Percentiles rank a stretch among this genome's conserved stretches.
phyloP scores from a whole-genome alignment of 495 filamentous ascomycete species.

The Stereocaulon alpinum region DNA sequence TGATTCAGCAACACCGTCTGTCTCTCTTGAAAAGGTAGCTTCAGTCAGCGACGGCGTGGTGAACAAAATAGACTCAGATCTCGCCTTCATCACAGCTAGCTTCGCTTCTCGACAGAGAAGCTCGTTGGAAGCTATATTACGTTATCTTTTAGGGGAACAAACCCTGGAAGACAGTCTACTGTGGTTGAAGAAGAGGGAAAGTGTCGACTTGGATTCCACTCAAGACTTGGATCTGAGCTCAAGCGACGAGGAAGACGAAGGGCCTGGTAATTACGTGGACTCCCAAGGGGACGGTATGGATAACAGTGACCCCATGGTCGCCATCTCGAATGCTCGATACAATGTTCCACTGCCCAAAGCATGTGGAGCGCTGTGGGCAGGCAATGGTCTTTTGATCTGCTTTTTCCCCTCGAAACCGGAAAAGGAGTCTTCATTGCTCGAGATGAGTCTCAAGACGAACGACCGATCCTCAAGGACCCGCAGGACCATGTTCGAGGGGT shows the following conservation, averaged over 20 bases:
- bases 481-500: constrained; percentile 66
- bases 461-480: constrained; percentile 50
- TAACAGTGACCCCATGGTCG: constrained; percentile 42
- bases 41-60: constrained; percentile 62
- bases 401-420: constrained; percentile 80
- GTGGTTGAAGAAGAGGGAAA: constrained; percentile 50
- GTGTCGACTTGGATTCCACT: constrained; percentile 42
- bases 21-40: constrained; percentile 66
- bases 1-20: constrained; percentile 49
- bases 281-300: constrained; percentile 34
- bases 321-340: constrained; percentile 55
- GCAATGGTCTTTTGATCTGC: constrained; percentile 69
- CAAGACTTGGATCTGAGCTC: constrained; percentile 55
- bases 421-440: constrained; percentile 52
- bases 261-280: constrained; percentile 43
- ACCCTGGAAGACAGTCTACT: constrained; percentile 63
- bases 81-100: constrained; percentile 58
- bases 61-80: constrained; percentile 51
- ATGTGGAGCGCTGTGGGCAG: constrained; percentile 69
- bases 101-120: constrained; percentile 60
- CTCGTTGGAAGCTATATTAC: constrained; percentile 72
- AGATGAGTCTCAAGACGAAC: constrained; percentile 49
- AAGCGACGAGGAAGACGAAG: constrained; percentile 74
- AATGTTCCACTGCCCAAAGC: constrained; percentile 65
- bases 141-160: constrained; percentile 76